A percentile compares a stretch with the other conserved stretches of the same genome.
These are phyloP conservation scores for Podila verticillata DNA, from an alignment of 192 early-diverging fungal genomes.

Conservation along the genomic window DNA sequence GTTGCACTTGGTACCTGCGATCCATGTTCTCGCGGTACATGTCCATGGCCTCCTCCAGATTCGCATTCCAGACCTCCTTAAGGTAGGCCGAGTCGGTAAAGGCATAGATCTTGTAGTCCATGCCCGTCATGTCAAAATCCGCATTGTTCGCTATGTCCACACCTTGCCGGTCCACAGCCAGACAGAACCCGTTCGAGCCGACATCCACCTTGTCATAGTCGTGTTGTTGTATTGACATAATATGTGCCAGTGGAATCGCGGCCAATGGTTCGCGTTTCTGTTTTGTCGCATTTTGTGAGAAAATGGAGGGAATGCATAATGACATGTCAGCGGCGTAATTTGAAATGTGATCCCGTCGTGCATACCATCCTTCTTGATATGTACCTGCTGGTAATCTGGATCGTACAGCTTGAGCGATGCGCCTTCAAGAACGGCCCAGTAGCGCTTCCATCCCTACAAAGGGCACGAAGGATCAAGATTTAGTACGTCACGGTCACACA, in stretches of 20 bases:
- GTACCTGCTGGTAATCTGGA: conserved; percentile 40
- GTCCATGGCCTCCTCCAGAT: conserved; percentile 24
- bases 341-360: not conserved
- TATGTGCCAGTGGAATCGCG: conserved; percentile 13
- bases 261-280: conserved; percentile 42
- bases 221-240: conserved; percentile 26
- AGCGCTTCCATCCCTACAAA: conserved; percentile 33
- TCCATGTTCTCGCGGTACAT: conserved; percentile 30
- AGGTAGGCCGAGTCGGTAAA: conserved; percentile 35
- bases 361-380: not conserved
- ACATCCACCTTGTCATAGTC: conserved; percentile 47
- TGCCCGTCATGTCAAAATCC: conserved; percentile 26
- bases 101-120: conserved; percentile 36
- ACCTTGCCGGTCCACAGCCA: conserved; percentile 1
- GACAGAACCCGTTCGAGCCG: conserved; percentile 18
- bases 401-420: conserved; percentile 40
- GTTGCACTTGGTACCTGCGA: conserved; percentile 7
- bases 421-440: conserved; percentile 43
- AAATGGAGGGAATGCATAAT: not conserved
- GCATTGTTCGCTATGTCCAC: conserved; percentile 16
- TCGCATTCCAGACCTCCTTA: conserved; percentile 20
- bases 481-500: not conserved
- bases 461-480: not conserved
- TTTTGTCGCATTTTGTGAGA: not conserved
- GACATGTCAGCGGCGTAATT: not conserved